Base-by-base conservation (phyloP, 2,329 filamentous ascomycete species). In the Paecilomyces sp. region DNA sequence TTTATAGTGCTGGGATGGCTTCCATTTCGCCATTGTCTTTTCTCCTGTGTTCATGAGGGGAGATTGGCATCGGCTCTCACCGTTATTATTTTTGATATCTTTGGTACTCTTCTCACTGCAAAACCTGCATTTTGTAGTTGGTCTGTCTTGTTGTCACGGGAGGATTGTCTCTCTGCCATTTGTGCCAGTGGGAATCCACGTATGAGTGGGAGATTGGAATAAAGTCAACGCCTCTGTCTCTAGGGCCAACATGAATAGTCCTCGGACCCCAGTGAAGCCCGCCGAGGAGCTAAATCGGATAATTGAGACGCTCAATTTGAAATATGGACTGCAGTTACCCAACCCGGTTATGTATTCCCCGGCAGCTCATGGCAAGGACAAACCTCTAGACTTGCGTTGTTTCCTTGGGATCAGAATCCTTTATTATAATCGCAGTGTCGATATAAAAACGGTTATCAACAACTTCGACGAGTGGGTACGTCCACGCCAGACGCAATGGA, bases 291-390 rank as follows among this genome's bases (percentile, higher is more conserved):
- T 73, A 50, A 57, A 65, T 18, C 56, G 65, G 8, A 60, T 71
- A 9, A 69, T 77, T 54, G 62, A 71, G 30, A 31, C 57, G 3
- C 64, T 78, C 47, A 78, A 77, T 62, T 57, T 66, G 2, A 60
- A 65, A 33, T 78, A 70, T 62, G 66, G 65, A 2, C 64, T 77
- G 1, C 66, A 73, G 13, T 71, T 77, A 6, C 71, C 70, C 2
- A 68, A 68, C 51, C 66, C 64, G 1, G 57, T 47, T 1, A 51
- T 63, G 12, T 63, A 58, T 34, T 69, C 68, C 0, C 70, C 69
- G 0, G 61, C 62, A 0, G 55, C 57, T 0, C 63, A 63, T 1
- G 47, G 55, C 0, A 57, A 64, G 2, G 57, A 66, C 3, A 62
- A 57, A 4, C 61, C 68, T 0, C 57, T 67, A 5, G 63, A 62